phyloP scores from a whole-genome alignment of 2,329 filamentous ascomycete genomes.

The Trichoderma afroharzianum region DNA sequence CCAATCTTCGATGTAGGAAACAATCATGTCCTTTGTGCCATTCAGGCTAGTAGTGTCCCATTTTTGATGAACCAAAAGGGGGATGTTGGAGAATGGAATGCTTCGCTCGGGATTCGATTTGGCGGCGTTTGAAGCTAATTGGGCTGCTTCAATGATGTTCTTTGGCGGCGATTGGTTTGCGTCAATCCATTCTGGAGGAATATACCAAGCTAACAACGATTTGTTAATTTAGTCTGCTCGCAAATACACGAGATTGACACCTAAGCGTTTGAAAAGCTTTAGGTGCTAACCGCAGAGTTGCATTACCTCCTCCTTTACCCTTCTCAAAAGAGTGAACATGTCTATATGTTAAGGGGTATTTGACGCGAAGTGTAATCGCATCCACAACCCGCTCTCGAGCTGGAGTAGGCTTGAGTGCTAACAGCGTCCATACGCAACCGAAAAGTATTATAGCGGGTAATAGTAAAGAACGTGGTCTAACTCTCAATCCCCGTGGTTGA shows the following conservation, averaged over 20 bases:
- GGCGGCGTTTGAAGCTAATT: conserved; percentile 19
- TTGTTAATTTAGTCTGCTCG: neutral
- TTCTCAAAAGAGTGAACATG: conserved; percentile 21
- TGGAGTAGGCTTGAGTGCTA: neutral
- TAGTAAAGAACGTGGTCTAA: neutral
- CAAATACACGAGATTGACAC: neutral
- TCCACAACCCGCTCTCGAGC: neutral
- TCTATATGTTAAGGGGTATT: conserved; percentile 22
- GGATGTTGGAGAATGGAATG: conserved; percentile 24
- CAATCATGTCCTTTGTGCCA: conserved; percentile 20
- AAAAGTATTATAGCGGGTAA: neutral
- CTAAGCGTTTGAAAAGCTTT: neutral
- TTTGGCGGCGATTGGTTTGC: conserved; percentile 14
- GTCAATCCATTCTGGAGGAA: conserved; percentile 23
- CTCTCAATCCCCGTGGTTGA: neutral
- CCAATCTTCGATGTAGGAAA: conserved; percentile 24
- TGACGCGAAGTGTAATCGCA: neutral
- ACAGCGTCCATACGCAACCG: neutral
- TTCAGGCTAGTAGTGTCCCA: conserved; percentile 20
- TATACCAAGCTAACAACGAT: conserved; percentile 22
- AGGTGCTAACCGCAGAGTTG: no score
- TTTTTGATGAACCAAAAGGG: conserved; percentile 26
- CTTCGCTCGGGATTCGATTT: conserved; percentile 17
- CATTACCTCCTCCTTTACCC: conserved; percentile 22
- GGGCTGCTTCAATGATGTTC: conserved; percentile 24